Conservation (phyloP, 108 stramenopile species). For the Cyclotella choctawhatcheeana region DNA sequence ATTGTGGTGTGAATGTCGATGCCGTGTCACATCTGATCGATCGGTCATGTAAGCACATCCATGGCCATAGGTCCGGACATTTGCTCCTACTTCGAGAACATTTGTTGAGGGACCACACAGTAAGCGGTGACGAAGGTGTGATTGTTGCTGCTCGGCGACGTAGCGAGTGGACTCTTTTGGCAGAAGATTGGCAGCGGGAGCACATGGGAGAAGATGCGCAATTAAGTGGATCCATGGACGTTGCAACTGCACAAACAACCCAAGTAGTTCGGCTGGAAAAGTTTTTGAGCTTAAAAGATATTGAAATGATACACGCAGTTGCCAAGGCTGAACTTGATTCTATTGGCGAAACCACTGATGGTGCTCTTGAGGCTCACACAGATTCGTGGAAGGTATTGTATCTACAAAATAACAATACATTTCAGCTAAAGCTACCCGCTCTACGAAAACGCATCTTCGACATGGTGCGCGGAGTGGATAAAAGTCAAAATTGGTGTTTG, state of each 20-base stretch:
- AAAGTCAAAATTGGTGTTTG: conserved; percentile 23
- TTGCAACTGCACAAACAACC: conserved; percentile 22
- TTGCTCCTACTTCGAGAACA: conserved; percentile 26
- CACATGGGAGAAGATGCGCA: conserved; percentile 26
- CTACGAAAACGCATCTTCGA: conserved; percentile 27
- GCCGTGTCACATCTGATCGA: conserved; percentile 5
- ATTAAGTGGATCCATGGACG: conserved; percentile 22
- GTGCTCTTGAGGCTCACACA: conserved; percentile 13
- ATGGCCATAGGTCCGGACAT: conserved; percentile 23
- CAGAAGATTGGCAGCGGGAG: conserved; percentile 26
- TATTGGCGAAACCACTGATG: conserved; percentile 1
- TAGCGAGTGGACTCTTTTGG: conserved; percentile 26
- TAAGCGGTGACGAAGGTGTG: conserved; percentile 17
- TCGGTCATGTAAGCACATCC: conserved; percentile 13
- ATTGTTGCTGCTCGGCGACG: conserved; percentile 33
- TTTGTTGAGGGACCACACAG: conserved; percentile 19
- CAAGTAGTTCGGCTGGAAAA: conserved; percentile 34
- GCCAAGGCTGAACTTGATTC: conserved; percentile 20
- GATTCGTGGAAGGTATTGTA: conserved; percentile 35
- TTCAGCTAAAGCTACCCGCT: conserved; percentile 23
- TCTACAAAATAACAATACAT: conserved; percentile 25
- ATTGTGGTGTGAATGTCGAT: conserved; percentile 16
- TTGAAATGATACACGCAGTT: conserved; percentile 22
- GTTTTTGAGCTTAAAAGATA: conserved; percentile 20
- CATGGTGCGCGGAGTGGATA: conserved; percentile 21